Percentiles rank a stretch among this genome's conserved stretches.
These are phyloP conservation scores for Ophiostoma piceae DNA, from an alignment of 2,329 filamentous ascomycete genomes.

Conservation along the genomic window DNA sequence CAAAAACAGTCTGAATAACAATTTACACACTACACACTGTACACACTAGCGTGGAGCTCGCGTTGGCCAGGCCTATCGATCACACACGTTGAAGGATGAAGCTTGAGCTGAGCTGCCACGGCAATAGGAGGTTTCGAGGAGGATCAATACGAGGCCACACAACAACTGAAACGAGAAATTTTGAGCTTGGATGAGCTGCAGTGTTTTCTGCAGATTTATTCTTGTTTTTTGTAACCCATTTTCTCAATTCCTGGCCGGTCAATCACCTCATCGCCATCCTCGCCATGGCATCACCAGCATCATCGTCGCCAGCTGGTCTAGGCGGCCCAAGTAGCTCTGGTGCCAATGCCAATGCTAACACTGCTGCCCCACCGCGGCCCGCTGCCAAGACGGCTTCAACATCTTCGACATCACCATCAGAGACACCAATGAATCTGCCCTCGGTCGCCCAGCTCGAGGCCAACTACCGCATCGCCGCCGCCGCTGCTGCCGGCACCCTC, in stretches of 20 bases:
- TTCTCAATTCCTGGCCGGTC: not conserved
- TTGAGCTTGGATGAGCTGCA: not conserved
- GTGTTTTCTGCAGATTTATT: not conserved
- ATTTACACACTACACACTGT: not conserved
- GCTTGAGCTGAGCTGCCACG: not conserved
- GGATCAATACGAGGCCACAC: not conserved
- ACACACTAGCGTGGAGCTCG: not conserved
- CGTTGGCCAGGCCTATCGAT: not conserved
- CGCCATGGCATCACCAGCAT: constrained; percentile 12
- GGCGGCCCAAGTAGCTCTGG: not conserved
- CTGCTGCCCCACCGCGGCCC: not conserved
- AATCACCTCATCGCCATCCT: constrained; percentile 3
- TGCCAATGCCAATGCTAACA: not conserved
- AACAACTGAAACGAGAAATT: not conserved
- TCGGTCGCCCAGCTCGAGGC: constrained; percentile 22
- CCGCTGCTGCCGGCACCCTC: constrained; percentile 20
- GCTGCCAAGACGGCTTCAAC: not conserved
- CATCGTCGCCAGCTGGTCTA: constrained; percentile 1
- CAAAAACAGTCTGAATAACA: not conserved
- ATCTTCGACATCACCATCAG: not conserved
- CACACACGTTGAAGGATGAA: not conserved
- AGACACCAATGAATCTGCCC: constrained; percentile 13
- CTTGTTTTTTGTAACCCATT: not conserved
- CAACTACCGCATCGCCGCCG: constrained; percentile 21
- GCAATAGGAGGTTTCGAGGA: not conserved